Evolutionary conservation across 352 stramenopile species (phyloP), one percentile per base, ranked within the genome.

Genomic region (Phytophthora fragariaefolia): DNA sequence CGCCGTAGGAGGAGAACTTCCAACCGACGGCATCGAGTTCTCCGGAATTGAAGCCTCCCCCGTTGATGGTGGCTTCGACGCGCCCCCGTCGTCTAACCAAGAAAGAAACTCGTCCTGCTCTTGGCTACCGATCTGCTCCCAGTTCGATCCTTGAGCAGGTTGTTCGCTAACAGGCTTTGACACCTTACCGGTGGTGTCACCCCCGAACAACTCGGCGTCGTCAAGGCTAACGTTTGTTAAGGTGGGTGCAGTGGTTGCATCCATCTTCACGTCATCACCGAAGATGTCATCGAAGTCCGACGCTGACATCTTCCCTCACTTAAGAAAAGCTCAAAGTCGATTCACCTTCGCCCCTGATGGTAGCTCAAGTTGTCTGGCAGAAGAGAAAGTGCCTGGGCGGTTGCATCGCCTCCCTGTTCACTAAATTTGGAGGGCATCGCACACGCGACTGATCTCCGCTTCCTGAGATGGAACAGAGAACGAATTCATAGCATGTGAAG

Each of bases 271-370:
- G 40, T 92, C 85, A 9, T 95, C 85, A 9, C 85, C 85, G 52
- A 95, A 93, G 60, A 93, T 93, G 57, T 95, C 87, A 58, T 95
- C 83, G 46, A 93, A 90, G 52, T 93, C 83, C 23, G 78, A 73
- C 12, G 68, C 71, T 69, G 58, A 67, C 70, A 73, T 71, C 23
- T 46, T 58, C 7, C 4, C 4, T 38, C 32, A 51, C 20, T 54
- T 18, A 24, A 30, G 36, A 20, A 20, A 4, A 18, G 58, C 38
- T 28, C 22, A 47, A 55, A 6, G 24, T n/a, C 40, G 6, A 48
- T 50, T 17, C 8, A 40, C 28, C 36, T 50, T 27, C 18, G 0
- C 27, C 32, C n/a, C 13, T 27, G n/a, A n/a, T n/a, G 7, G 34
- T 17, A 20, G 34, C 34, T 18, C 34, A 4, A 43, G 13, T 17